phyloP scores from a whole-genome alignment of 441 rosid species.

The Euphorbia celastroides region DNA sequence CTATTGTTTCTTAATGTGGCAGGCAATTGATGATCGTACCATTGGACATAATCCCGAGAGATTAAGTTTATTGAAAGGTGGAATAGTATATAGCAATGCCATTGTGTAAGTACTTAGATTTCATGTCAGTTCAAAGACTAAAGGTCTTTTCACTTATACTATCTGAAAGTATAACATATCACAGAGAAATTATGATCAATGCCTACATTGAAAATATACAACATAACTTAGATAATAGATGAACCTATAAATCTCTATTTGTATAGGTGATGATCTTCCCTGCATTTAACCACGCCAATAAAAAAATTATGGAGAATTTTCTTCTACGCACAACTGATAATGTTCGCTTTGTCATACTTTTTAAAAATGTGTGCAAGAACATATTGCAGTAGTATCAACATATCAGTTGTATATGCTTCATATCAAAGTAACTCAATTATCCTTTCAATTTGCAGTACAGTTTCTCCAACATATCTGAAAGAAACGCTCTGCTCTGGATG shows the following conservation, averaged over 20 bases:
- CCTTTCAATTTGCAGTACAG: slow-evolving; percentile 37
- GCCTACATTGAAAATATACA: no score
- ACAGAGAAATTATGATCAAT: background rate
- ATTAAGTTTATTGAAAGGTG: slow-evolving; percentile 55
- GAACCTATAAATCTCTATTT: no score
- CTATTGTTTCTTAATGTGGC: slow-evolving; percentile 17
- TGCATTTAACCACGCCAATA: no score
- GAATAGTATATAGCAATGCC: slow-evolving; percentile 56
- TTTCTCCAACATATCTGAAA: slow-evolving; percentile 54
- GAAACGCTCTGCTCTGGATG: slow-evolving; percentile 60
- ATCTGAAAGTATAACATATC: background rate
- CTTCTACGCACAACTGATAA: background rate
- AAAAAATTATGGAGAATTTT: no score
- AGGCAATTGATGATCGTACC: slow-evolving; percentile 60
- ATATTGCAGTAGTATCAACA: background rate
- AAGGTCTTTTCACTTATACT: background rate
- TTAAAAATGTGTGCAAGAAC: background rate
- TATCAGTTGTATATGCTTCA: background rate
- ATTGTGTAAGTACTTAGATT: slow-evolving; percentile 40
- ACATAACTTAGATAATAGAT: no score
- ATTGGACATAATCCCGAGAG: slow-evolving; percentile 63
- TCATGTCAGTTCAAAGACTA: background rate
- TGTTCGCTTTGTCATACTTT: background rate
- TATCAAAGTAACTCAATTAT: slow-evolving; percentile 8
- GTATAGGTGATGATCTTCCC: background rate